Conservation (phyloP, 176 grass and related monocot species). For the Rhipidocladum racemiflorum region DNA sequence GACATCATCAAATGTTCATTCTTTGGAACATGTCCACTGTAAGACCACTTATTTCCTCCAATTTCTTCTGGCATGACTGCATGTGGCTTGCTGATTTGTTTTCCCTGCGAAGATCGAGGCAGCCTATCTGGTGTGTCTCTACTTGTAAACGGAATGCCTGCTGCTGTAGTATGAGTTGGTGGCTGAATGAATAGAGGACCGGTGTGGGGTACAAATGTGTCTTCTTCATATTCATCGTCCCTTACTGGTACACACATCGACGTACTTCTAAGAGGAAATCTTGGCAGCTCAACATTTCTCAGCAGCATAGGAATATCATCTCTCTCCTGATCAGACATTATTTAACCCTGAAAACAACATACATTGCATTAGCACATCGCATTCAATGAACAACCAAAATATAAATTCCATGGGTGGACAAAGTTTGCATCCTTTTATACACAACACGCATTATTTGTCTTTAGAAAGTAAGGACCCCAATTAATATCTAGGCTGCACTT, state of each 20-base stretch:
- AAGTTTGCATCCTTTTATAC: background rate
- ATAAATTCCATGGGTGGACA: background rate
- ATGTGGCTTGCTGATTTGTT: conserved; percentile 47
- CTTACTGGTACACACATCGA: conserved; percentile 81
- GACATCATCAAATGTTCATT: conserved; percentile 91
- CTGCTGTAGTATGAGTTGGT: conserved; percentile 34
- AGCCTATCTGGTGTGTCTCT: conserved; percentile 46
- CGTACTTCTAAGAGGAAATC: conserved; percentile 63
- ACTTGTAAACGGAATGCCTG: conserved; percentile 34
- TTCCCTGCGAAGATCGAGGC: conserved; percentile 32
- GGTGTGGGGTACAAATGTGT: conserved; percentile 57
- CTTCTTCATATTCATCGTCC: conserved; percentile 50
- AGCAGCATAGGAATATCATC: conserved; percentile 68
- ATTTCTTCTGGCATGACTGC: conserved; percentile 57
- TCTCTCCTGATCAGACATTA: conserved; percentile 71
- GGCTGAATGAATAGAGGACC: conserved; percentile 56
- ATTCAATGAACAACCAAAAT: background rate
- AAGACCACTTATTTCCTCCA: conserved; percentile 42
- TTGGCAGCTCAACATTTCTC: conserved; percentile 63
- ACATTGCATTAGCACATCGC: background rate
- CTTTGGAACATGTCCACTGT: conserved; percentile 36
- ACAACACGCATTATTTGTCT: background rate
- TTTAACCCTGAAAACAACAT: conserved; percentile 30
- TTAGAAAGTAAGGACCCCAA: background rate
- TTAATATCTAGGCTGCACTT: no score